phyloP scores from a whole-genome alignment of 371 early-diverging fungal genomes.

The Parasitella parasitica region DNA sequence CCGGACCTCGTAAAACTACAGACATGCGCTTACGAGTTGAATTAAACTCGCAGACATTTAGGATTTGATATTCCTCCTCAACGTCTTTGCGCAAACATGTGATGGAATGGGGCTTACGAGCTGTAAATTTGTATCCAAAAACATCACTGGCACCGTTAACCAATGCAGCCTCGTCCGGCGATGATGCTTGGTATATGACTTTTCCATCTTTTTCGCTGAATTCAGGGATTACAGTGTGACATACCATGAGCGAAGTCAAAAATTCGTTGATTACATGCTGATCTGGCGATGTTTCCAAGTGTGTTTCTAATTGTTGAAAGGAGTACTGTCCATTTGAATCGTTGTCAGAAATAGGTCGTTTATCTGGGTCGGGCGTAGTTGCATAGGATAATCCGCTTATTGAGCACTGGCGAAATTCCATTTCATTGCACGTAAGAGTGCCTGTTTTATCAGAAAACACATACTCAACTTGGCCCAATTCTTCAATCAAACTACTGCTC shows the following conservation, averaged over 20 bases:
- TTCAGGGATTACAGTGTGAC: conserved; percentile 98
- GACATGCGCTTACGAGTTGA: conserved; percentile 97
- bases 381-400: conserved; percentile 78
- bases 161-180: conserved; percentile 90
- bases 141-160: conserved; percentile 76
- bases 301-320: conserved; percentile 61
- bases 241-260: conserved; percentile 82
- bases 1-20: conserved; percentile 81
- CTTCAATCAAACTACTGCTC: conserved; percentile 91
- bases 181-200: conserved; percentile 86
- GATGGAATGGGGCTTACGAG: conserved; percentile 87
- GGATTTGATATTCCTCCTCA: conserved; percentile 75
- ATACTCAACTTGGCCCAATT: conserved; percentile 88
- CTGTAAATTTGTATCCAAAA: conserved; percentile 69
- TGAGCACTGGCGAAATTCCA: conserved; percentile 90
- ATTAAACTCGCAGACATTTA: conserved; percentile 97
- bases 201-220: conserved; percentile 38
- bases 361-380: conserved; percentile 63
- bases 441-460: conserved; percentile 94
- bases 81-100: conserved; percentile 64
- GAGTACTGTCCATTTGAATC: conserved; percentile 52
- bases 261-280: conserved; percentile 67
- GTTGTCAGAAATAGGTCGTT: conserved; percentile 30
- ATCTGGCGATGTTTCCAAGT: conserved; percentile 52
- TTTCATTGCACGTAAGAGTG: conserved; percentile 94